phyloP scores from a whole-genome alignment of 306 rosid species.

The Dryas drummondii region DNA sequence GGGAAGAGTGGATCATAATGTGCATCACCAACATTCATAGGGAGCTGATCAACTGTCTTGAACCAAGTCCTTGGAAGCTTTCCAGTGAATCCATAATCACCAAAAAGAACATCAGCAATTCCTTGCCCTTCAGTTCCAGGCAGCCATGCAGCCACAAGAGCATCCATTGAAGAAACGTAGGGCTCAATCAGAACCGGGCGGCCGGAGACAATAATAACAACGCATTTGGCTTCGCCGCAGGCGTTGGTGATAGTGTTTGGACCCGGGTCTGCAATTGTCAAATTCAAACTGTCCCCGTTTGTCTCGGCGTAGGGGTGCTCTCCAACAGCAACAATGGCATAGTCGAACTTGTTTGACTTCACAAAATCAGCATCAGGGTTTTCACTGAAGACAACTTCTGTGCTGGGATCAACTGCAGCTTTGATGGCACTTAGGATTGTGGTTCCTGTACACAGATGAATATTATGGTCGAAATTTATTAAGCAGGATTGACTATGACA shows the following conservation, averaged over 20 bases:
- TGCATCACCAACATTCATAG: conserved; percentile 26
- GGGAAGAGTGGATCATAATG: conserved; percentile 22
- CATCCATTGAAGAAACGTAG: neutral
- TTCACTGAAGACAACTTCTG: too few relatives aligned
- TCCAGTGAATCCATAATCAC: conserved; percentile 28
- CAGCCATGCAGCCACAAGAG: conserved; percentile 24
- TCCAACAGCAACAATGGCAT: too few relatives aligned
- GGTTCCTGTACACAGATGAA: neutral
- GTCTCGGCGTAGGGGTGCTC: too few relatives aligned
- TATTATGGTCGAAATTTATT: too few relatives aligned
- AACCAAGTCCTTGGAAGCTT: conserved; percentile 28
- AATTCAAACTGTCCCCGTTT: too few relatives aligned
- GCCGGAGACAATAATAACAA: conserved; percentile 17
- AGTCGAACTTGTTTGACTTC: too few relatives aligned
- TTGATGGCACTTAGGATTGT: conserved; percentile 11
- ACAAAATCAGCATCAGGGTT: too few relatives aligned
- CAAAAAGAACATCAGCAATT: conserved; percentile 14
- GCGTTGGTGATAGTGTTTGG: too few relatives aligned
- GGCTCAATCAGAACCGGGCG: conserved; percentile 18
- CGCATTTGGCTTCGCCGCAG: conserved; percentile 9
- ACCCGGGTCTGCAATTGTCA: too few relatives aligned
- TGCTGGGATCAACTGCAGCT: conserved; percentile 11
- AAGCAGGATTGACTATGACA: too few relatives aligned
- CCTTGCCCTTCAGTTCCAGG: conserved; percentile 29
- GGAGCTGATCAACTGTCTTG: conserved; percentile 22